Base-by-base conservation (phyloP, 441 rosid genomes). In the Aquilaria agallochum region DNA sequence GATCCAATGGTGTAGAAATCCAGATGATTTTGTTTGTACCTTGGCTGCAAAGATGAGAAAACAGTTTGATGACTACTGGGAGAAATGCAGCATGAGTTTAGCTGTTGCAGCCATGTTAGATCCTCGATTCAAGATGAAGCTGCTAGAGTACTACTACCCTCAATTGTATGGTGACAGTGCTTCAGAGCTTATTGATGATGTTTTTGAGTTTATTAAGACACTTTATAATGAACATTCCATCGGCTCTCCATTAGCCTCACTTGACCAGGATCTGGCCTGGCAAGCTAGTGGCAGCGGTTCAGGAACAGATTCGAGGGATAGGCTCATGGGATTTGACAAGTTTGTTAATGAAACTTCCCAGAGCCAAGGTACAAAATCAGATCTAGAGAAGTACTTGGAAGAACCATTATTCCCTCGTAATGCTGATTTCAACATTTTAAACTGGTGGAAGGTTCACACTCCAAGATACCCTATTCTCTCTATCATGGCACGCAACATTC, bases 41-140 rank as follows among this genome's bases (percentile, higher is more conserved):
- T 36, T 84, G 72, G 89, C 85, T 42, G 36, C 32, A 12, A 84
- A 75, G 71, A 82, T 88, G 87, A 78, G 80, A 66, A 71, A 69
- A 64, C 76, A 62, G 68, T 86, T 88, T 34, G 82, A 86, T 3
- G 83, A 79, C 59, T 88, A 79, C 62, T 88, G 89, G 90, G 85
- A 82, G 33, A 86, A 75, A 62, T 82, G 89, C 74, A 69, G 75
- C 68, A 61, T 82, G 64, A 80, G 79, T 55, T 68, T 86, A 61
- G 90, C 88, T 48, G 79, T 86, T 27, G 87, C 95, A 3, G 82
- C 85, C 45, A 78, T 86, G 76, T 60, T 88, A 72, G 95, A 88
- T 71, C 95, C 95, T 10, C 76, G 90, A 15, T 88, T 76, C 74
- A 88, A 88, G 70, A 82, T 88, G 95, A 88, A 80, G 81, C 64